These are phyloP conservation scores for Nigrospora osmanthi DNA, from an alignment of 2,329 filamentous ascomycete species.

Conservation along the genomic window DNA sequence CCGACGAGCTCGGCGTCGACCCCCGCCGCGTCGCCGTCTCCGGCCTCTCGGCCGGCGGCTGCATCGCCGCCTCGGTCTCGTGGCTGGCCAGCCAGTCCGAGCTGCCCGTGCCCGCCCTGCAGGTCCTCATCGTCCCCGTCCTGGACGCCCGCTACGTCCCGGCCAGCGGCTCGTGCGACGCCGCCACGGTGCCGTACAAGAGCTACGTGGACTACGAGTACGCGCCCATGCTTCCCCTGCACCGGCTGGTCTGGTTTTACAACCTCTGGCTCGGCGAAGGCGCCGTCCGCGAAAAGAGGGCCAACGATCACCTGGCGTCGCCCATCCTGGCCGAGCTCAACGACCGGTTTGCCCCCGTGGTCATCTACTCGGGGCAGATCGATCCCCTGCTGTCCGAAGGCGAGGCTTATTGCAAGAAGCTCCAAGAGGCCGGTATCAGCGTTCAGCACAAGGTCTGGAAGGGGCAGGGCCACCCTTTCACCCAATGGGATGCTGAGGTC, in stretches of 20 bases:
- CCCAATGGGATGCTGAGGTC: too few relatives aligned
- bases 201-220: slow-evolving; percentile 22
- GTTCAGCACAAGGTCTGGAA: too few relatives aligned
- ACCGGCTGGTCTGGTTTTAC: slow-evolving; percentile 26
- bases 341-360: too few relatives aligned
- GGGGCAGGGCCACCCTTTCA: too few relatives aligned
- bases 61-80: slow-evolving; percentile 27
- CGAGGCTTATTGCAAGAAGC: too few relatives aligned
- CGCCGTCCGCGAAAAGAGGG: slow-evolving; percentile 14
- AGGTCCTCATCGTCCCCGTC: slow-evolving; percentile 25
- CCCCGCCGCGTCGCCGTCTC: slow-evolving; percentile 46
- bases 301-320: slow-evolving; percentile 8
- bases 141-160: slow-evolving; percentile 25
- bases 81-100: too few relatives aligned
- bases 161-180: slow-evolving; percentile 16
- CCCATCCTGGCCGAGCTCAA: too few relatives aligned
- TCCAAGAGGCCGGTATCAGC: too few relatives aligned
- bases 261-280: slow-evolving; percentile 26
- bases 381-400: too few relatives aligned
- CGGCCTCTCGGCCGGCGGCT: slow-evolving; percentile 58
- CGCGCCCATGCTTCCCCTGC: slow-evolving; percentile 24
- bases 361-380: too few relatives aligned
- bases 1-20: slow-evolving; percentile 50
- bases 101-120: slow-evolving; percentile 20
- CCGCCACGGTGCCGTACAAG: slow-evolving; percentile 18